phyloP scores from a whole-genome alignment of 768 basidiomycete species.

The Lentinula lateritia region DNA sequence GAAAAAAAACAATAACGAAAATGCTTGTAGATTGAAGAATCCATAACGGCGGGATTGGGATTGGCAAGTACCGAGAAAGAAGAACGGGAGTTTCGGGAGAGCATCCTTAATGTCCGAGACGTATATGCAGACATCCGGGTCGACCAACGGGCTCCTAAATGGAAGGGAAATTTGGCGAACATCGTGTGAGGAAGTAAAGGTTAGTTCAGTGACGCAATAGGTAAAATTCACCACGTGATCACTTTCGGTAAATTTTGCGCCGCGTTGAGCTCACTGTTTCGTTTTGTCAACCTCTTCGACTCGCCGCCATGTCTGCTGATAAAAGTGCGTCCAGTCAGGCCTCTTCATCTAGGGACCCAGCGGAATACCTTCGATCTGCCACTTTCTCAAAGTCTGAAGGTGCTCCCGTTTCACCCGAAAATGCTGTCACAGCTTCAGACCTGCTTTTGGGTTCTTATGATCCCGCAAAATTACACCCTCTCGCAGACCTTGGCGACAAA shows the following conservation, averaged over 20 bases:
- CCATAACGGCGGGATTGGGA: neutral
- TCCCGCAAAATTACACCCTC: constrained; percentile 87
- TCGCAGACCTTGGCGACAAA: constrained; percentile 89
- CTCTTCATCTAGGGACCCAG: constrained; percentile 41
- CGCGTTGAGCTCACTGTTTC: neutral
- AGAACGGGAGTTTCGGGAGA: neutral
- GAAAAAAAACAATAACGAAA: neutral
- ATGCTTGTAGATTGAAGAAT: constrained; percentile 1
- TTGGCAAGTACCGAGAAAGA: neutral
- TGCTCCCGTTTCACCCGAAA: constrained; percentile 35
- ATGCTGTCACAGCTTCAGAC: constrained; percentile 78
- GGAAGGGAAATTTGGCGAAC: neutral
- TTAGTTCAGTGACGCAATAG: neutral
- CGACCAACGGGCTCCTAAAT: neutral
- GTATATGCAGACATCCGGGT: neutral
- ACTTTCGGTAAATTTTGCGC: neutral
- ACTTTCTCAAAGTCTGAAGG: constrained; percentile 40
- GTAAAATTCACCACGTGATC: neutral
- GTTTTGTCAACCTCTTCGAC: neutral
- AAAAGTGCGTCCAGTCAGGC: constrained; percentile 21
- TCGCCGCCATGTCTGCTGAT: constrained; percentile 21
- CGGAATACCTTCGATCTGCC: constrained; percentile 40
- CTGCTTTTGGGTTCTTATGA: constrained; percentile 85
- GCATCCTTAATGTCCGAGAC: constrained; percentile 13
- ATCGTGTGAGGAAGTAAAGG: neutral